These are phyloP conservation scores for Diddensiella transvaalensis DNA, from an alignment of 805 yeast genomes.

Conservation along the genomic window DNA sequence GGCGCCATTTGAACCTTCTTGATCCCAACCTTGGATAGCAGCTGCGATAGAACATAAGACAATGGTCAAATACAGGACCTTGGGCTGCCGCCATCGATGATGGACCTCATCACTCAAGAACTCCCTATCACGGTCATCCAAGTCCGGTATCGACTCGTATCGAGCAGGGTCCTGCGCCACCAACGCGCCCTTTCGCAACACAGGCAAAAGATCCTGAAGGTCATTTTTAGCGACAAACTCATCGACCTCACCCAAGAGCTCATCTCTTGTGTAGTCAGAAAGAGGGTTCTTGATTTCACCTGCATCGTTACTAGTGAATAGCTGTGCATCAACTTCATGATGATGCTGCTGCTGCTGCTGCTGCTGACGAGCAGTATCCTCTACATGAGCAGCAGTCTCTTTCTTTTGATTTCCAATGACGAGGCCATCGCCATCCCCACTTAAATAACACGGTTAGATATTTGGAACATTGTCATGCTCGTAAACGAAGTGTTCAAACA, in stretches of 20 bases:
- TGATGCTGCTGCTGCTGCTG: background rate
- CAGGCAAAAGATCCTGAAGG: slow-evolving; percentile 25
- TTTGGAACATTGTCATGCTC: no score
- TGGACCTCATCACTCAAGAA: slow-evolving; percentile 41
- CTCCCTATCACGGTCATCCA: slow-evolving; percentile 32
- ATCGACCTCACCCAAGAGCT: slow-evolving; percentile 26
- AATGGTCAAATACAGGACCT: slow-evolving; percentile 43
- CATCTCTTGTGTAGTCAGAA: slow-evolving; percentile 20
- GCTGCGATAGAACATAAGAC: slow-evolving; percentile 60
- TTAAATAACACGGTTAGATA: no score
- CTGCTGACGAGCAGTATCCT: background rate
- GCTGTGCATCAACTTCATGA: background rate
- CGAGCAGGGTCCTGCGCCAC: slow-evolving; percentile 47
- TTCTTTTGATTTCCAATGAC: background rate
- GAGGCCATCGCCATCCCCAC: no score
- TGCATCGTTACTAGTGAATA: slow-evolving; percentile 3
- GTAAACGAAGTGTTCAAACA: no score
- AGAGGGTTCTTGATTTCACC: slow-evolving; percentile 27
- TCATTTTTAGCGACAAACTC: slow-evolving; percentile 22
- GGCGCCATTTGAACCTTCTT: slow-evolving; percentile 66
- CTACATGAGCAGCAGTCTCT: background rate
- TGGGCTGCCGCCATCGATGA: slow-evolving; percentile 44
- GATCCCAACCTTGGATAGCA: slow-evolving; percentile 72
- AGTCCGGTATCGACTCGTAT: slow-evolving; percentile 35
- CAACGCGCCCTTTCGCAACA: slow-evolving; percentile 46